phyloP scores from a whole-genome alignment of 192 early-diverging fungal species.

The Helicostylum pulchrum region DNA sequence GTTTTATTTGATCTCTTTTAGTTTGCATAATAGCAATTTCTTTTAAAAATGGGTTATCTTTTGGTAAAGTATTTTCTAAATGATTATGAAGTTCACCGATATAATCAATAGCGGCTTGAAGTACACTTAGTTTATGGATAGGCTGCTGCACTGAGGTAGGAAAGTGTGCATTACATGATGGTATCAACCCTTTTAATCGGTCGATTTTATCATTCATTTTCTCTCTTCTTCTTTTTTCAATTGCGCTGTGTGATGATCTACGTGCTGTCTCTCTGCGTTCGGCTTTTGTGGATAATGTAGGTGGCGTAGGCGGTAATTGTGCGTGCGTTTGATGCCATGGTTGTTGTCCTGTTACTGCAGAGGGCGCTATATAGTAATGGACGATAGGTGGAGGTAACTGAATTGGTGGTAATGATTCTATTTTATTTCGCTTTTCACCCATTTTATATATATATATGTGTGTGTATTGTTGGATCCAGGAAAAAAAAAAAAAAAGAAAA shows the following conservation, averaged over 20 bases:
- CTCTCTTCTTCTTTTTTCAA: slow-evolving; percentile 15
- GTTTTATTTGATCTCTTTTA: too few relatives aligned
- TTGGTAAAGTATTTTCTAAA: not conserved
- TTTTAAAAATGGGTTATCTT: slow-evolving; percentile 5
- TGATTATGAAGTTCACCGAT: slow-evolving; percentile 12
- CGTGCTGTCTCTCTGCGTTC: not conserved
- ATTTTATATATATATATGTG: too few relatives aligned
- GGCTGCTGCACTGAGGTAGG: slow-evolving; percentile 8
- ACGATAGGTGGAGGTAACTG: slow-evolving; percentile 7
- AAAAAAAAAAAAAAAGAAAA: slow-evolving; percentile 1
- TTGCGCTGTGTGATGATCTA: slow-evolving; percentile 11
- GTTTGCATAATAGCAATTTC: too few relatives aligned
- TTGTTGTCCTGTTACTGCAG: too few relatives aligned
- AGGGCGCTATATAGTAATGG: not conserved
- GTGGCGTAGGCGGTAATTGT: not conserved
- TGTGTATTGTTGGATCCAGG: not conserved
- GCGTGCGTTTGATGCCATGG: not conserved
- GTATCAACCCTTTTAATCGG: slow-evolving; percentile 5
- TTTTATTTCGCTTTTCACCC: not conserved
- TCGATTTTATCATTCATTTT: slow-evolving; percentile 21
- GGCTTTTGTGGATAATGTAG: not conserved
- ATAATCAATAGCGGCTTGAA: slow-evolving; percentile 16
- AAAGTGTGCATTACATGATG: slow-evolving; percentile 9
- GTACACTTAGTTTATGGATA: slow-evolving; percentile 14
- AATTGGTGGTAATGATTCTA: not conserved